Conservation (phyloP, 176 grass and related monocot species). For the Zizania latifolia region DNA sequence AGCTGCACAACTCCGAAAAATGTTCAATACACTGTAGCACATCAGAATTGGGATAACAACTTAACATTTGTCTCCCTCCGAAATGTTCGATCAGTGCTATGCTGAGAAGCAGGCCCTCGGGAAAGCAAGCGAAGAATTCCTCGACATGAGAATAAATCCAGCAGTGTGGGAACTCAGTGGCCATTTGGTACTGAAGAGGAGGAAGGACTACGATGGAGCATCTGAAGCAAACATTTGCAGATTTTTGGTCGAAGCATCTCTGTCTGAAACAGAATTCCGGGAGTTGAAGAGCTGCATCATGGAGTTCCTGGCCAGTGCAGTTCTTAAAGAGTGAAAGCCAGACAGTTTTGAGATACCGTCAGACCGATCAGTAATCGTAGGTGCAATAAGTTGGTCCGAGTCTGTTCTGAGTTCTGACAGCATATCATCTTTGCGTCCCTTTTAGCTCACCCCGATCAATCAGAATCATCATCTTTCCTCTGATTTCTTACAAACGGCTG, state of each 20-base stretch:
- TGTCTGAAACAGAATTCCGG: constrained; percentile 54
- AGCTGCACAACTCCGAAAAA: not conserved
- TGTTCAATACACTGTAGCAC: not conserved
- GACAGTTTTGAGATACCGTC: not conserved
- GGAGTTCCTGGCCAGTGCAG: constrained; percentile 17
- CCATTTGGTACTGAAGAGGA: constrained; percentile 77
- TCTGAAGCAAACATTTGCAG: constrained; percentile 44
- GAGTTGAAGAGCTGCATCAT: constrained; percentile 49
- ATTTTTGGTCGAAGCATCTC: constrained; percentile 56
- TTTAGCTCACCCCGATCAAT: too few species aligned
- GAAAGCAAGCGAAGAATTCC: constrained; percentile 55
- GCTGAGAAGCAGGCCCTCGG: constrained; percentile 63
- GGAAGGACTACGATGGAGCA: constrained; percentile 65
- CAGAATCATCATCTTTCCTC: too few species aligned
- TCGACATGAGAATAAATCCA: constrained; percentile 74
- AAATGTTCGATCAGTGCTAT: constrained; percentile 46
- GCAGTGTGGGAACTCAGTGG: constrained; percentile 86
- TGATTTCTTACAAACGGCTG: too few species aligned
- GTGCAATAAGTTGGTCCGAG: not conserved
- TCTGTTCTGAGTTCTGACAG: too few species aligned
- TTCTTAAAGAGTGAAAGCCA: not conserved
- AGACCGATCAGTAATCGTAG: not conserved
- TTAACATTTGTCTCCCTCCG: constrained; percentile 10
- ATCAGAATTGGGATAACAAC: not conserved
- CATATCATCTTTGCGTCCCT: too few species aligned